A percentile compares a stretch with the other conserved stretches of the same genome.
phyloP scores from a whole-genome alignment of 108 stramenopile genomes.

The Nitzschia palea region DNA sequence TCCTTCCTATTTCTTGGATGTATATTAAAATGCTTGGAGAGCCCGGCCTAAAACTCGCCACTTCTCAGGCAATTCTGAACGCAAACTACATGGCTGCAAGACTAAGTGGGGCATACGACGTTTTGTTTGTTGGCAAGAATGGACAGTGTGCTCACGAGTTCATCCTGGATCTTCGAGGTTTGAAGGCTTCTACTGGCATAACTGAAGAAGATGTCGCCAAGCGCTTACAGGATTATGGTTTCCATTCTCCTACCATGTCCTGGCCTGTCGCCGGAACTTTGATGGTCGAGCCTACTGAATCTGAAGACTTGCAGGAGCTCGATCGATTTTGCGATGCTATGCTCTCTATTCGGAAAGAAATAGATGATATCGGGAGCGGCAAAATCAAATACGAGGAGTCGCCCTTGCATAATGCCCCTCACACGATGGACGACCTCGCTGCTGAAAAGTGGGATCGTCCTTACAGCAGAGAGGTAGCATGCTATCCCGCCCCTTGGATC shows the following conservation, averaged over 20 bases:
- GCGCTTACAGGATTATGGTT: conserved; percentile 97
- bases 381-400: conserved; percentile 85
- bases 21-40: conserved; percentile 98
- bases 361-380: conserved; percentile 94
- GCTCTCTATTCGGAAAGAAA: conserved; percentile 96
- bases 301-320: conserved; percentile 96
- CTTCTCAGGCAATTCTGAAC: conserved; percentile 95
- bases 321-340: conserved; percentile 98
- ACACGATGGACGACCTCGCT: conserved; percentile 89
- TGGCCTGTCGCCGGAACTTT: conserved; percentile 99
- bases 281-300: conserved; percentile 99
- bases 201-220: conserved; percentile 98
- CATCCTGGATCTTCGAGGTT: conserved; percentile 95
- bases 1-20: conserved; percentile 99
- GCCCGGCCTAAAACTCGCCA: conserved; percentile 89
- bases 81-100: conserved; percentile 99
- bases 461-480: conserved; percentile 88
- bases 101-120: conserved; percentile 88
- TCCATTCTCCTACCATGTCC: conserved; percentile 99
- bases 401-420: conserved; percentile 94
- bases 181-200: conserved; percentile 91
- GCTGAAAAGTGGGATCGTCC: conserved; percentile 88
- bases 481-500: conserved; percentile 97
- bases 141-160: conserved; percentile 99
- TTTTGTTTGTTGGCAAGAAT: conserved; percentile 91